phyloP scores from a whole-genome alignment of 192 early-diverging fungal genomes.

The Gonapodya prolifera region DNA sequence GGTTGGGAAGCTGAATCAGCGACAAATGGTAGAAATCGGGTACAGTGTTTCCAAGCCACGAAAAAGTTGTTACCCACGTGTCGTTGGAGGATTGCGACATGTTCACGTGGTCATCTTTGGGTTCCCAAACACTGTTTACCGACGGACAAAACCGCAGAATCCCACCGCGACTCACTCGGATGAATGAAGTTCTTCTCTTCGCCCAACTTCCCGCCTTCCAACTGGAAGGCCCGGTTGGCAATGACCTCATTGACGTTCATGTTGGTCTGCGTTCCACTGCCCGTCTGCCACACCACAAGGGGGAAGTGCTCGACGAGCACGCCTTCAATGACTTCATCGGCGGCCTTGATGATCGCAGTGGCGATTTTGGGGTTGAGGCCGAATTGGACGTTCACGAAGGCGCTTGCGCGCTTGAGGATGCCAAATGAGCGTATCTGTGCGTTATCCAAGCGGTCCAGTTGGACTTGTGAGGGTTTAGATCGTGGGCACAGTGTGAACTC shows the following conservation, averaged over 20 bases:
- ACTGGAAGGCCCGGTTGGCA: constrained; percentile 95
- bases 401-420: background rate
- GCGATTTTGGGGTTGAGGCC: constrained; percentile 3
- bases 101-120: constrained; percentile 97
- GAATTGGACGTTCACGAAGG: constrained; percentile 2
- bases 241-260: constrained; percentile 97
- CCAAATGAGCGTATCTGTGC: constrained; percentile 1
- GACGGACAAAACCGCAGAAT: too few relatives aligned
- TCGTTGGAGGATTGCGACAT: constrained; percentile 98
- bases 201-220: constrained; percentile 74
- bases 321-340: constrained; percentile 66
- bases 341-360: background rate
- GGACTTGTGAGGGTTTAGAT: too few relatives aligned
- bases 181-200: constrained; percentile 83
- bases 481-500: too few relatives aligned
- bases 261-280: constrained; percentile 96
- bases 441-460: too few relatives aligned
- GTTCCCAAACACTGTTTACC: too few relatives aligned
- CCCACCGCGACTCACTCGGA: constrained; percentile 38
- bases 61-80: too few relatives aligned
- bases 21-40: background rate
- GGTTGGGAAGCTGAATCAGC: constrained; percentile 68
- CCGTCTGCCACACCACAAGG: constrained; percentile 96
- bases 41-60: too few relatives aligned
- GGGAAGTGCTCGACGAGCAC: constrained; percentile 94